Percentiles rank a stretch among this genome's conserved stretches.
Evolutionary conservation across 2,329 filamentous ascomycete species (phyloP).

Genomic region (Alternaria ventricosa): DNA sequence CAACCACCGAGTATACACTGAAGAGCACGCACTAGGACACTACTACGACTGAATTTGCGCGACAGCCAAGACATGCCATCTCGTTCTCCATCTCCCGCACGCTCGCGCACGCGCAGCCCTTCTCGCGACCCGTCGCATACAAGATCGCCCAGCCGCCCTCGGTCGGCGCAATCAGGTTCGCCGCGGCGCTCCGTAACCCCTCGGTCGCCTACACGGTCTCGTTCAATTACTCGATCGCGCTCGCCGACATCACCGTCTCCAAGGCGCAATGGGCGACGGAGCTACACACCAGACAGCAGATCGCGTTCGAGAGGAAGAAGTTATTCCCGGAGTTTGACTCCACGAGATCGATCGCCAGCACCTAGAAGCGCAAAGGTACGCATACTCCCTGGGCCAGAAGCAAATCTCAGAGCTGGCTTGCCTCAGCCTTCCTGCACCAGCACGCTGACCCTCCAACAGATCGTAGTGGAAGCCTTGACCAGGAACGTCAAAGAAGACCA

Average conservation of each 20-base stretch:
- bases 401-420: background rate
- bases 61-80: slow-evolving; percentile 25
- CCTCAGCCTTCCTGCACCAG: background rate
- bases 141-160: slow-evolving; percentile 31
- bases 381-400: background rate
- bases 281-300: slow-evolving; percentile 38
- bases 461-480: slow-evolving; percentile 93
- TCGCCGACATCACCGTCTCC: slow-evolving; percentile 31
- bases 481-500: slow-evolving; percentile 93
- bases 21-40: background rate
- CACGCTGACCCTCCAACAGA: slow-evolving; percentile 58
- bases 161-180: slow-evolving; percentile 36
- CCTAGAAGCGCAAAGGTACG: slow-evolving; percentile 50
- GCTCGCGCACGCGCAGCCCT: slow-evolving; percentile 43
- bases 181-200: slow-evolving; percentile 48
- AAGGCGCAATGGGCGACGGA: slow-evolving; percentile 47
- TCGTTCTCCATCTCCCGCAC: slow-evolving; percentile 32
- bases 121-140: slow-evolving; percentile 52
- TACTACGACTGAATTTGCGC: background rate
- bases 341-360: slow-evolving; percentile 41
- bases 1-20: background rate
- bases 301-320: slow-evolving; percentile 43
- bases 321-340: slow-evolving; percentile 44
- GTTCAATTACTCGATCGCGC: slow-evolving; percentile 43
- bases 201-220: slow-evolving; percentile 46